Conservation (phyloP, 257 asterid genomes). For the Solanum pinnatisectum region DNA sequence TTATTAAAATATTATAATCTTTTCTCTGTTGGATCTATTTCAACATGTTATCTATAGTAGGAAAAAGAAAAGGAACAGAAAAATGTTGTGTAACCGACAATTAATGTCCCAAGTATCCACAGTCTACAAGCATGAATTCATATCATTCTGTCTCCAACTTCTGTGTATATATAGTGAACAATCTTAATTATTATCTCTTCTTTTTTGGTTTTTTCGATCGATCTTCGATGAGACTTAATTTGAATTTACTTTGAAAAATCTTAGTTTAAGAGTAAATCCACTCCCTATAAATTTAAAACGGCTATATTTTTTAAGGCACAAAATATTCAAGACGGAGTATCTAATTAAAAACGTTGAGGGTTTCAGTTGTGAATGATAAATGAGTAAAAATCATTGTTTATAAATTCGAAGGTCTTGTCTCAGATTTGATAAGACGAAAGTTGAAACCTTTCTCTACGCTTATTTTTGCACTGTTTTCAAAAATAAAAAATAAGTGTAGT, state of each 20-base stretch:
- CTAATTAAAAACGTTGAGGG: background rate
- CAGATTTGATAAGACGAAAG: too few relatives aligned
- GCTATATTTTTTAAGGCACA: background rate
- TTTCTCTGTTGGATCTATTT: background rate
- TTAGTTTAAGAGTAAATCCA: background rate
- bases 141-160: background rate
- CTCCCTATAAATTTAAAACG: background rate
- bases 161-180: background rate
- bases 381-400: too few relatives aligned
- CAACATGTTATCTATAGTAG: background rate
- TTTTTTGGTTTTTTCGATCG: accelerated
- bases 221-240: background rate
- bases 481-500: too few relatives aligned
- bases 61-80: background rate
- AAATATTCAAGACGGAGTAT: background rate
- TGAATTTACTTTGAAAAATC: background rate
- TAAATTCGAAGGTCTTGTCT: too few relatives aligned
- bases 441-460: background rate
- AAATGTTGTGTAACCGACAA: background rate
- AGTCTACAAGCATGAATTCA: background rate
- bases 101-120: background rate
- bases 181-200: background rate
- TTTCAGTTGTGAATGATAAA: background rate
- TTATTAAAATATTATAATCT: background rate
- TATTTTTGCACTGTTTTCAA: too few relatives aligned